These are phyloP conservation scores for Pseudoneurospora amorphoporcata DNA, from an alignment of 495 filamentous ascomycete genomes.

Conservation along the genomic window DNA sequence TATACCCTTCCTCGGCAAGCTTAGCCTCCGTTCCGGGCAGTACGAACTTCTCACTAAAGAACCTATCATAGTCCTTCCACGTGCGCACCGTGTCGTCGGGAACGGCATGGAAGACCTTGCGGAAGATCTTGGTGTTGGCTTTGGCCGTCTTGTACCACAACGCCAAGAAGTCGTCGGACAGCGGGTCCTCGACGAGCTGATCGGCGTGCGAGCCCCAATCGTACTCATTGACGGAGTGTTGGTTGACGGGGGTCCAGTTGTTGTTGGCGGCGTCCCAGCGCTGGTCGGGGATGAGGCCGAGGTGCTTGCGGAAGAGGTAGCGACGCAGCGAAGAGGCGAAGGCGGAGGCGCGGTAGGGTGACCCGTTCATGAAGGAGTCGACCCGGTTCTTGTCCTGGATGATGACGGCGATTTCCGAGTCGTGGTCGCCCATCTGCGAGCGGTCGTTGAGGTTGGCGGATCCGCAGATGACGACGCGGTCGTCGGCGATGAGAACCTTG, in stretches of 20 bases:
- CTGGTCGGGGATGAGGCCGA: slow-evolving; percentile 72
- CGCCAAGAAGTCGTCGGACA: slow-evolving; percentile 53
- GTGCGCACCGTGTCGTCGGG: slow-evolving; percentile 70
- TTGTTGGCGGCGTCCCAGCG: slow-evolving; percentile 45
- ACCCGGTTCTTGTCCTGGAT: slow-evolving; percentile 56
- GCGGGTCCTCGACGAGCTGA: slow-evolving; percentile 61
- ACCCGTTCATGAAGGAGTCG: slow-evolving; percentile 60
- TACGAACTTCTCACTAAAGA: slow-evolving; percentile 59
- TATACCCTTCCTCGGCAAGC: slow-evolving; percentile 16
- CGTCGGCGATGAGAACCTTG: slow-evolving; percentile 90
- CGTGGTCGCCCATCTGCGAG: slow-evolving; percentile 78
- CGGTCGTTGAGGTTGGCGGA: slow-evolving; percentile 94
- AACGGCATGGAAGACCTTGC: slow-evolving; percentile 76
- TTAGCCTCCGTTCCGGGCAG: slow-evolving; percentile 39
- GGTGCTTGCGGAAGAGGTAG: slow-evolving; percentile 82
- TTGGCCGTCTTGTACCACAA: slow-evolving; percentile 66
- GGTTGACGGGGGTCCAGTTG: slow-evolving; percentile 68
- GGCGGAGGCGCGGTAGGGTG: slow-evolving; percentile 56
- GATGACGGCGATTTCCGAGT: slow-evolving; percentile 41
- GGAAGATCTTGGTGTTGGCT: slow-evolving; percentile 79
- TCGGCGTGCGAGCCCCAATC: slow-evolving; percentile 76
- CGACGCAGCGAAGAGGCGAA: slow-evolving; percentile 80
- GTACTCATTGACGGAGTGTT: slow-evolving; percentile 54
- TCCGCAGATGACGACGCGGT: slow-evolving; percentile 79
- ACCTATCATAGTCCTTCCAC: slow-evolving; percentile 80